Percentiles rank a stretch among this genome's conserved stretches.
These are phyloP conservation scores for Coemansia sp. DNA, from an alignment of 192 early-diverging fungal species.

Conservation along the genomic window DNA sequence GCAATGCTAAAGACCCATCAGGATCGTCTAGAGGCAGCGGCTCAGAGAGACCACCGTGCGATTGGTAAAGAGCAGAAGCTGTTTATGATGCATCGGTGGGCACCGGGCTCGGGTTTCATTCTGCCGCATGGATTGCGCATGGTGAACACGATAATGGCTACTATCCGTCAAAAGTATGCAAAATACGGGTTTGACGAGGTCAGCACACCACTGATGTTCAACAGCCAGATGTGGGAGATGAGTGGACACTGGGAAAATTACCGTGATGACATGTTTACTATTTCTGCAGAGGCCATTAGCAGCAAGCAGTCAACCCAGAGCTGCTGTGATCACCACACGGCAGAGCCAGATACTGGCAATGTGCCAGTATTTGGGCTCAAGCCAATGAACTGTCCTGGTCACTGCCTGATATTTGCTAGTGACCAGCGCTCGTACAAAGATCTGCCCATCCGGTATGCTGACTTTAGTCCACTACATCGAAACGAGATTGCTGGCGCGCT, in stretches of 20 bases:
- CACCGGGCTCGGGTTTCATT: conserved; percentile 75
- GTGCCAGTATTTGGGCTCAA: conserved; percentile 77
- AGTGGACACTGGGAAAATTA: conserved; percentile 98
- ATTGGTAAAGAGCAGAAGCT: conserved; percentile 70
- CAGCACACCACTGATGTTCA: conserved; percentile 88
- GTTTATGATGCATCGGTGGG: conserved; percentile 69
- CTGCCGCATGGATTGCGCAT: conserved; percentile 79
- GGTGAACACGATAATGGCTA: conserved; percentile 71
- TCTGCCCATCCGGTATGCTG: conserved; percentile 84
- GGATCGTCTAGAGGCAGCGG: conserved; percentile 52
- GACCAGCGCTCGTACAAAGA: conserved; percentile 81
- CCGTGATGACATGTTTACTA: conserved; percentile 88
- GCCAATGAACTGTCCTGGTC: conserved; percentile 98
- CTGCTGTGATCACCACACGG: conserved; percentile 35
- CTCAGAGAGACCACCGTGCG: conserved; percentile 64
- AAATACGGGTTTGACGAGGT: conserved; percentile 84
- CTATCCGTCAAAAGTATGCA: conserved; percentile 74
- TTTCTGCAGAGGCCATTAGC: conserved; percentile 16
- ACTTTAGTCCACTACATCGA: conserved; percentile 91
- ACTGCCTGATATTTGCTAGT: conserved; percentile 87
- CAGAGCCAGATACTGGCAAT: background rate
- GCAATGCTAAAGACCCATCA: conserved; percentile 60
- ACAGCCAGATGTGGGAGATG: conserved; percentile 89
- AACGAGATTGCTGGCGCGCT: conserved; percentile 91
- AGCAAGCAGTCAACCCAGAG: conserved; percentile 2